Evolutionary conservation across 2,329 filamentous ascomycete species (phyloP).

Genomic region (Ophiostoma himal-ulmi): DNA sequence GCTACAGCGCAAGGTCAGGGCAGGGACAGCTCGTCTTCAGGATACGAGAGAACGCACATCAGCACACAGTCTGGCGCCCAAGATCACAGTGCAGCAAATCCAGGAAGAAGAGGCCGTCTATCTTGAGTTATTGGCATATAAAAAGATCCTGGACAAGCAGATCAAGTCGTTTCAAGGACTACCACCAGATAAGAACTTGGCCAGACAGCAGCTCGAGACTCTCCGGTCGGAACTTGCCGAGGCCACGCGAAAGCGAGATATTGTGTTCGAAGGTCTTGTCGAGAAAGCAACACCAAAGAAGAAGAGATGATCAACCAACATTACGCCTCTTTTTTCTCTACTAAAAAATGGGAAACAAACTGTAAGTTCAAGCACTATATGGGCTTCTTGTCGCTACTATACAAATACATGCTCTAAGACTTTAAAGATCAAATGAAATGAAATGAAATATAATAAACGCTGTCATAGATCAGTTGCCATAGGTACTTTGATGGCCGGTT

Average conservation of each 20-base stretch:
- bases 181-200: constrained; percentile 63
- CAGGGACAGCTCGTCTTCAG: constrained; percentile 58
- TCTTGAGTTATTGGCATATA: constrained; percentile 49
- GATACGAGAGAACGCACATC: constrained; percentile 54
- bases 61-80: constrained; percentile 28
- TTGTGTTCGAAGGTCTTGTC: constrained; percentile 67
- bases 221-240: constrained; percentile 58
- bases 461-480: background rate
- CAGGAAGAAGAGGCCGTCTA: constrained; percentile 54
- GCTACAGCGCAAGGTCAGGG: constrained; percentile 63
- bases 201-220: constrained; percentile 63
- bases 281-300: constrained; percentile 54
- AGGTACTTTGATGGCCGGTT: background rate
- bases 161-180: constrained; percentile 64
- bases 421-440: background rate
- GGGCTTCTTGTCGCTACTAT: background rate
- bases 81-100: constrained; percentile 55
- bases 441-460: background rate
- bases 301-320: background rate
- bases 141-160: constrained; percentile 56
- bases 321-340: background rate
- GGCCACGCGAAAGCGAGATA: constrained; percentile 60
- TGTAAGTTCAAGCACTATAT: background rate
- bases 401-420: background rate
- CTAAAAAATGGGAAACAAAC: background rate